A percentile compares a stretch with the other conserved stretches of the same genome.
phyloP scores from a whole-genome alignment of 495 filamentous ascomycete species.

The Aspergillus homomorphus region DNA sequence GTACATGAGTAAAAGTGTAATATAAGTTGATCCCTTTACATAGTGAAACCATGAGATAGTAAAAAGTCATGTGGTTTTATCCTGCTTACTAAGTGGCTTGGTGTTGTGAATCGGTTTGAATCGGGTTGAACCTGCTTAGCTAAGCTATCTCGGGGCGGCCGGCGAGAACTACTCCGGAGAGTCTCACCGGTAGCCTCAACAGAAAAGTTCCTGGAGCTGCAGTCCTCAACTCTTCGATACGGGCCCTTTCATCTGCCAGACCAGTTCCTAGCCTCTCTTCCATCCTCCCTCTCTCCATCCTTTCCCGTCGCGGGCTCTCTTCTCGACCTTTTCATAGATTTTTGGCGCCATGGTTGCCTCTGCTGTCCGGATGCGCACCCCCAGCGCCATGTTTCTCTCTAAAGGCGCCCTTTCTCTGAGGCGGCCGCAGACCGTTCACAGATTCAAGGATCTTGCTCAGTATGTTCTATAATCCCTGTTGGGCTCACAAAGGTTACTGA shows the following conservation, averaged over 20 bases:
- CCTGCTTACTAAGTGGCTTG: too few relatives aligned
- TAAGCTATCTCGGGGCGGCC: slow-evolving; percentile 14
- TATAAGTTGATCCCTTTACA: too few relatives aligned
- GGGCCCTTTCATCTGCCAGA: slow-evolving; percentile 30
- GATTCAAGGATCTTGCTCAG: slow-evolving; percentile 43
- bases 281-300: slow-evolving; percentile 21
- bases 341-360: slow-evolving; percentile 44
- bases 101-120: too few relatives aligned
- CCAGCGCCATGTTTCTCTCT: slow-evolving; percentile 44
- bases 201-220: slow-evolving; percentile 43
- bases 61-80: too few relatives aligned
- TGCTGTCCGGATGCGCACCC: slow-evolving; percentile 48
- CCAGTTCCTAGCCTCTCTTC: slow-evolving; percentile 27
- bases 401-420: slow-evolving; percentile 44
- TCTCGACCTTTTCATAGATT: slow-evolving; percentile 31
- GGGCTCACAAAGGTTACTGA: background rate
- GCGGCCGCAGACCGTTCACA: slow-evolving; percentile 43
- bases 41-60: too few relatives aligned
- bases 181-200: slow-evolving; percentile 45
- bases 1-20: too few relatives aligned
- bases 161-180: slow-evolving; percentile 22
- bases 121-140: too few relatives aligned
- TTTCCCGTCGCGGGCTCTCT: slow-evolving; percentile 29
- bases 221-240: slow-evolving; percentile 23
- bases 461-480: slow-evolving; percentile 21